Base-by-base conservation (phyloP, 2,329 filamentous ascomycete genomes). In the Aspergillus quadricinctus region DNA sequence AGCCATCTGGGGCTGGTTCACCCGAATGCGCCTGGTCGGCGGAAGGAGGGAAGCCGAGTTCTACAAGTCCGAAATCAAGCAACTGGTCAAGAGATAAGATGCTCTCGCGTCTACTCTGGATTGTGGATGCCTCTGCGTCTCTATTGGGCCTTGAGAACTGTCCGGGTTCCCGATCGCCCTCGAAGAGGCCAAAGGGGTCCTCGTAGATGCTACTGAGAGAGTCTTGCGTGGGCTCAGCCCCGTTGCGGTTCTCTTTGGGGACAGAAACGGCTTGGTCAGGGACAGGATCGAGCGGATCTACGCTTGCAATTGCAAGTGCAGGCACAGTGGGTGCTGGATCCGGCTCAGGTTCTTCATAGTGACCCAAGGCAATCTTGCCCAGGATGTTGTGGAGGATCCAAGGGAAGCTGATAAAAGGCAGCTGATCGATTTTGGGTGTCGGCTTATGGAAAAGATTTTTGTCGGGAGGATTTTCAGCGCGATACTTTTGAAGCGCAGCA, bases 391-490 rank as follows among this genome's bases (percentile, higher is more conserved):
- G 80, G 61, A 97, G 96, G 1, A 97, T 78, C 94, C 94, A 99
- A 0, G 94, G 93, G 65, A 97, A 97, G 57, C 88, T 94, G 64
- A 97, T 94, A 8, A 97, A 77, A 0, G 94, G 93, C 80, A 92
- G 88, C 2, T 77, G 75, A 8, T 59, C 56, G 29, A 61, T 62
- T 27, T 58, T 59, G 3, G 57, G 57, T 1, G 57, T 61, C 23
- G 56, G 41, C 25, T 51, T 58, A 27, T 56, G 54, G 9, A 57
- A 49, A 5, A 52, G 51, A 6, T 53, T 57, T 29, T 53, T 50
- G n/a, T 66, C 58, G 4, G 50, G 37, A 7, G 49, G 57, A 43
- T 64, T 59, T 2, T 64, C 59, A n/a, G 69, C 55, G 2, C 71
- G 69, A 37, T 77, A 77, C 63, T 85, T 81, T 21, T 77, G 72